Evolutionary conservation across 164 flowering plant genomes (phyloP).

Genomic region (Sedum album): DNA sequence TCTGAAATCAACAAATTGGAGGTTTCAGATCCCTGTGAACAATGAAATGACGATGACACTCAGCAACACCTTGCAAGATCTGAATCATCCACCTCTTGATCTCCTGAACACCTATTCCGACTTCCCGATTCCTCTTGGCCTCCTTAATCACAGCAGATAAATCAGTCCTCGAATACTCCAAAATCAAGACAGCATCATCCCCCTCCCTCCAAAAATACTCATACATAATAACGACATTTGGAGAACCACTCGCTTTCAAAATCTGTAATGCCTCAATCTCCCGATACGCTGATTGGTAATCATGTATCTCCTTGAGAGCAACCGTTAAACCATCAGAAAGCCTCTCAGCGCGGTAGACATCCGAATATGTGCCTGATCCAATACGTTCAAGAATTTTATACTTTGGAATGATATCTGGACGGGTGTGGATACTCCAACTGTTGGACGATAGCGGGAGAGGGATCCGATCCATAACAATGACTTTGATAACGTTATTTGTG

Average conservation of each 20-base stretch:
- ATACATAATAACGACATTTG: slow-evolving; percentile 59
- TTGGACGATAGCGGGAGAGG: not conserved
- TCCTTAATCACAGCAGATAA: slow-evolving; percentile 49
- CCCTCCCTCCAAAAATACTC: slow-evolving; percentile 90
- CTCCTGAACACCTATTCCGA: slow-evolving; percentile 47
- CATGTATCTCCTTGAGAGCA: slow-evolving; percentile 91
- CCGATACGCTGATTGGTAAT: slow-evolving; percentile 70
- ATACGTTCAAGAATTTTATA: slow-evolving; percentile 65
- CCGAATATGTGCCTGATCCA: slow-evolving; percentile 75
- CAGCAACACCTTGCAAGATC: slow-evolving; percentile 62
- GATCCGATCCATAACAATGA: not conserved
- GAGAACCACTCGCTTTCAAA: slow-evolving; percentile 31
- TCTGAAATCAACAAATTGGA: slow-evolving; percentile 67
- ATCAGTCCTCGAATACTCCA: slow-evolving; percentile 69
- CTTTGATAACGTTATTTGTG: not conserved
- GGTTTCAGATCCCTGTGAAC: slow-evolving; percentile 88
- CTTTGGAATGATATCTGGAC: slow-evolving; percentile 51
- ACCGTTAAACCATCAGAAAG: slow-evolving; percentile 52
- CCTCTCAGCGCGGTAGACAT: slow-evolving; percentile 32
- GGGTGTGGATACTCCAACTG: slow-evolving; percentile 91
- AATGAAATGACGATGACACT: slow-evolving; percentile 53
- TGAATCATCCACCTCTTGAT: slow-evolving; percentile 83
- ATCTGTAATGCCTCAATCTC: slow-evolving; percentile 83
- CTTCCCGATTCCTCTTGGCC: slow-evolving; percentile 41
- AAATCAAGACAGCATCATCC: slow-evolving; percentile 79